Evolutionary conservation across 116 monocot species (phyloP).

Genomic region (Papilionanthe hybrid): DNA sequence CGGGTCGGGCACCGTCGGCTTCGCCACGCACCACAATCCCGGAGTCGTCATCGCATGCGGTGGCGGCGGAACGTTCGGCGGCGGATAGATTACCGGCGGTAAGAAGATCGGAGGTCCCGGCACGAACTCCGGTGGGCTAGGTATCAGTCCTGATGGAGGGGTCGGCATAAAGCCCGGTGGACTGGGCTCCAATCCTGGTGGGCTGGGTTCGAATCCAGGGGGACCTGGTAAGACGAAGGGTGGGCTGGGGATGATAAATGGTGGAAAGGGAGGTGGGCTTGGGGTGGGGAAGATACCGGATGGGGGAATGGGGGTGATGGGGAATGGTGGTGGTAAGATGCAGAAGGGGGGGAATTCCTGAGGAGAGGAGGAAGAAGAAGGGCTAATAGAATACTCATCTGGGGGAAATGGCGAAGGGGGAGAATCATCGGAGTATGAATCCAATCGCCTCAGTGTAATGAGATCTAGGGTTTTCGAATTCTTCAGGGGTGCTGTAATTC

Average conservation of each 20-base stretch:
- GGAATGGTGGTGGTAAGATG: conserved; percentile 36
- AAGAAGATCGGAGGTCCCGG: conserved; percentile 33
- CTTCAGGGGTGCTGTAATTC: conserved; percentile 10
- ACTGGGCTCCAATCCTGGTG: conserved; percentile 1
- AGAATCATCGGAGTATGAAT: conserved; percentile 15
- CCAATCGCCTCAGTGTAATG: conserved; percentile 5
- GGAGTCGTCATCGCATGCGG: neutral
- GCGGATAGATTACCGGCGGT: conserved; percentile 37
- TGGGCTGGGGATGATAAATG: neutral
- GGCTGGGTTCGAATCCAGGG: conserved; percentile 2
- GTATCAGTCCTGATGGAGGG: conserved; percentile 9
- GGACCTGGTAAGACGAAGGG: conserved; percentile 5
- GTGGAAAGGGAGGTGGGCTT: conserved; percentile 13
- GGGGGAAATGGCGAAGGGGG: conserved; percentile 28
- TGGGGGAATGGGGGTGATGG: conserved; percentile 32
- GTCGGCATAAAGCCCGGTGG: conserved; percentile 11
- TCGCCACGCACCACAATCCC: conserved; percentile 77
- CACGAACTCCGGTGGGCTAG: conserved; percentile 27
- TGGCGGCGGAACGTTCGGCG: conserved; percentile 30
- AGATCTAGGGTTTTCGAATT: neutral
- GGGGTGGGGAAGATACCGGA: neutral
- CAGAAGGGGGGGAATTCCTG: conserved; percentile 31
- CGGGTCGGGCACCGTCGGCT: conserved; percentile 82
- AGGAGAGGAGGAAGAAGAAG: conserved; percentile 35
- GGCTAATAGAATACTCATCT: conserved; percentile 21